Base-by-base conservation (phyloP, 202 grass and related monocot genomes). In the Carex arenaria region DNA sequence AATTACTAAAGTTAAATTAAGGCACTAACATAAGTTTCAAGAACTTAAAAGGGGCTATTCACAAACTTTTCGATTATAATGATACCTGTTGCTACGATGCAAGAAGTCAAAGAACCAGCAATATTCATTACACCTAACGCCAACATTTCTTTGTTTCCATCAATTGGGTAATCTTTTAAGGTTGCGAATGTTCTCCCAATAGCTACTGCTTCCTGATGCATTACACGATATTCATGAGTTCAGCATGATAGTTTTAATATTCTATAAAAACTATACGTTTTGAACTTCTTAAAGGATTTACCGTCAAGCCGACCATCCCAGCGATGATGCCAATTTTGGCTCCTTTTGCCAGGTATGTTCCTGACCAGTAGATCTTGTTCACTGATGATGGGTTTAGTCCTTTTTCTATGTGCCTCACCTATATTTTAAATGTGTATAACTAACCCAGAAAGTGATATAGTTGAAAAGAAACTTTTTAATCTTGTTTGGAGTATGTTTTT, bases 141-240 rank as follows among this genome's bases (percentile, higher is more conserved):
- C 54, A 95, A 45, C 95, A 98, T 98, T 90, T 98, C 95, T 80
- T 93, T 98, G 85, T 98, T 95, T 63, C 95, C 93, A 72, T 98
- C 95, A 30, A 98, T 60, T 64, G 92, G 91, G 68, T 98, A 93
- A 67, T 95, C 95, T 87, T 95, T 92, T 61, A 93, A 42, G n/a
- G 49, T 76, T 61, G 95, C 93, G 80, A 95, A 98, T 85, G 93
- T 98, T 92, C 95, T 92, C 84, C 93, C 95, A 76, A 98, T 98
- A 22, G 95, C 95, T 55, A 93, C 88, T 10, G 95, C 95, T 95
- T 98, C 95, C 95, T 98, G 82, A 86, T 85, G 78, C 72, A 49
- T 49, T 83, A 69, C 69, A 36, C 36, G 32, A 10, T 20, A 10
- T 87, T 69, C 13, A 84, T 80, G 19, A 74, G 18, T 82, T 80